Percentiles rank a stretch among this genome's conserved stretches.
These are phyloP conservation scores for Arachis monticola DNA, from an alignment of 331 rosid genomes.

Conservation along the genomic window DNA sequence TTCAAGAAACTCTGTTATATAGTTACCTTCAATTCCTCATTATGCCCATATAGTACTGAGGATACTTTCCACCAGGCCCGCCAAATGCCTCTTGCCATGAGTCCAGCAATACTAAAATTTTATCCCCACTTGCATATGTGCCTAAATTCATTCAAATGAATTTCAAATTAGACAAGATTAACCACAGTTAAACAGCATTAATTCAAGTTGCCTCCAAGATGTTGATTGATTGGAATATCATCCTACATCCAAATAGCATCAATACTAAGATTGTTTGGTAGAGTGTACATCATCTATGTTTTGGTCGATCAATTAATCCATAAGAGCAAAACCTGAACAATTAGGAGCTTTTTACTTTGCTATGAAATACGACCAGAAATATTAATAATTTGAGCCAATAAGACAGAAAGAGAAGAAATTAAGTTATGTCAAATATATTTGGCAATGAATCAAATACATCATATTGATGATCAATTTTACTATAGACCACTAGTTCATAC, in stretches of 20 bases:
- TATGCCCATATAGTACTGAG: constrained; percentile 93
- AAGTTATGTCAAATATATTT: constrained; percentile 12
- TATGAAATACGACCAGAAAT: not conserved
- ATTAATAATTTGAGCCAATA: constrained; percentile 17
- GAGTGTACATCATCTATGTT: constrained; percentile 13
- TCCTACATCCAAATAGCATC: constrained; percentile 14
- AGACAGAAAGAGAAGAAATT: not conserved
- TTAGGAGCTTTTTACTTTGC: constrained; percentile 12
- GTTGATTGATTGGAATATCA: constrained; percentile 16
- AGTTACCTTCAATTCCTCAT: constrained; percentile 79
- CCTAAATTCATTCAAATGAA: constrained; percentile 51
- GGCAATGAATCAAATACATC: not conserved
- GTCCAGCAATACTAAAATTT: constrained; percentile 77
- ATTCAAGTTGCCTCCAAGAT: not conserved
- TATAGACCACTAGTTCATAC: not conserved
- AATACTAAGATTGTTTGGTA: not conserved
- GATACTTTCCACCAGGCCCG: constrained; percentile 86
- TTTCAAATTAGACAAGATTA: constrained; percentile 36
- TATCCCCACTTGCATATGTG: constrained; percentile 96
- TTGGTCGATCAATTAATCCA: not conserved
- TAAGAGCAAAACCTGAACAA: not conserved
- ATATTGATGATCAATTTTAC: not conserved
- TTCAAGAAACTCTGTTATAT: constrained; percentile 17
- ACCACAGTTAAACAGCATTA: not conserved
- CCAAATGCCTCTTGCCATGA: constrained; percentile 99